Evolutionary conservation across 129 eudicot species (phyloP).

Genomic region (Ambrosia trifida): DNA sequence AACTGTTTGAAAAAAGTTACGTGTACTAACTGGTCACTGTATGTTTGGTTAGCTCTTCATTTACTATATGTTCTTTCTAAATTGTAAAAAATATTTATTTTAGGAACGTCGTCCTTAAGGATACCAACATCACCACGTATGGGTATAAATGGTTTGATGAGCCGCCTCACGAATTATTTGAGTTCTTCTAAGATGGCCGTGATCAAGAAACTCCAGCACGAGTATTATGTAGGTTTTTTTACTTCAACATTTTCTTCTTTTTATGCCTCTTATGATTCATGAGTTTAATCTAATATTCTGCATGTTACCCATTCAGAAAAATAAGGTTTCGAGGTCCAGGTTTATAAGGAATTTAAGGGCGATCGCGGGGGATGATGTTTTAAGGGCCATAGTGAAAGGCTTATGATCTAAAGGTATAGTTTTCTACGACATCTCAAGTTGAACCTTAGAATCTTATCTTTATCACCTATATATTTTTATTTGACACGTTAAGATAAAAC

Average conservation of each 20-base stretch:
- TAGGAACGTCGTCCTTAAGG: conserved; percentile 10
- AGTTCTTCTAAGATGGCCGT: conserved; percentile 31
- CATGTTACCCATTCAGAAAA: conserved; percentile 8
- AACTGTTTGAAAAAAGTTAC: too few relatives aligned
- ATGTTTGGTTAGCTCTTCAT: neutral
- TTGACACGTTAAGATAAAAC: neutral
- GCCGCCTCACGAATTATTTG: conserved; percentile 26
- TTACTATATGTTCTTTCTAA: neutral
- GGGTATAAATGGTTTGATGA: conserved; percentile 27
- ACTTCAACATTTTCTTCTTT: neutral
- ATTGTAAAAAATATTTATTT: neutral
- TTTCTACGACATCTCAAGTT: neutral
- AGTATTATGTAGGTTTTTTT: conserved; percentile 25
- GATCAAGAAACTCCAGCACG: conserved; percentile 30
- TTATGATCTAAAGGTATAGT: conserved; percentile 1
- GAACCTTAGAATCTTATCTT: neutral
- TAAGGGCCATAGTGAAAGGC: conserved; percentile 24
- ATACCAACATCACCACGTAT: conserved; percentile 29
- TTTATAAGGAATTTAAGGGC: conserved; percentile 28
- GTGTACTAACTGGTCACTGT: too few relatives aligned
- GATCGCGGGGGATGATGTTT: conserved; percentile 31
- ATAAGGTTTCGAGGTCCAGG: conserved; percentile 12
- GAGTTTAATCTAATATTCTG: neutral
- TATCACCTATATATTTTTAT: neutral
- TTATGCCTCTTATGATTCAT: neutral